These are phyloP conservation scores for Venturia oleaginea DNA, from an alignment of 2,329 filamentous ascomycete species.

Conservation along the genomic window DNA sequence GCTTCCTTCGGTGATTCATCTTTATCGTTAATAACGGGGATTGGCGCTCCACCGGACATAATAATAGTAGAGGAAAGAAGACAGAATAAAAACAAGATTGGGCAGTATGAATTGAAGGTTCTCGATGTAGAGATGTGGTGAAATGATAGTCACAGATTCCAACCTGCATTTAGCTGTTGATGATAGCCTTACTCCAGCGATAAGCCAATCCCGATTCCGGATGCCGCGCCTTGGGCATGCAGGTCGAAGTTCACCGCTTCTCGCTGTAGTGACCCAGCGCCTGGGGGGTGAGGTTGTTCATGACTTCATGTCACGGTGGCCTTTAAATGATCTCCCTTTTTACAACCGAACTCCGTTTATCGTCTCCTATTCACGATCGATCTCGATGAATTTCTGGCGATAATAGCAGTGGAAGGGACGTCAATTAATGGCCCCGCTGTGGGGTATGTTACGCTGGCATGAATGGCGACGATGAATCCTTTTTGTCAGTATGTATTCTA, in stretches of 20 bases:
- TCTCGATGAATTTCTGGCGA: no score
- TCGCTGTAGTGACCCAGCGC: not conserved
- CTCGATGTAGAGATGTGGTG: not conserved
- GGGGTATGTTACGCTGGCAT: no score
- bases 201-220: not conserved
- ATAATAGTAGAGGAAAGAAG: not conserved
- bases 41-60: conserved; percentile 4
- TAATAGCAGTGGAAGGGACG: no score
- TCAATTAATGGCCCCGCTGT: no score
- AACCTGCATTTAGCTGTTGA: not conserved
- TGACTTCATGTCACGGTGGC: not conserved
- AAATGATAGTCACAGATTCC: not conserved
- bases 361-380: no score
- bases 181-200: not conserved
- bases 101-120: not conserved
- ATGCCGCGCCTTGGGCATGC: not conserved
- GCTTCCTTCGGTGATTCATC: conserved; percentile 5
- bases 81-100: not conserved
- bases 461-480: no score
- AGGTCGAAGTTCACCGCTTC: not conserved
- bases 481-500: no score
- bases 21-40: not conserved
- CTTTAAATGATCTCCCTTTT: no score
- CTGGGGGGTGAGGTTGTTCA: not conserved
- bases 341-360: no score